Evolutionary conservation across 148 eudicot species (phyloP).

Genomic region (Beta vulgaris): DNA sequence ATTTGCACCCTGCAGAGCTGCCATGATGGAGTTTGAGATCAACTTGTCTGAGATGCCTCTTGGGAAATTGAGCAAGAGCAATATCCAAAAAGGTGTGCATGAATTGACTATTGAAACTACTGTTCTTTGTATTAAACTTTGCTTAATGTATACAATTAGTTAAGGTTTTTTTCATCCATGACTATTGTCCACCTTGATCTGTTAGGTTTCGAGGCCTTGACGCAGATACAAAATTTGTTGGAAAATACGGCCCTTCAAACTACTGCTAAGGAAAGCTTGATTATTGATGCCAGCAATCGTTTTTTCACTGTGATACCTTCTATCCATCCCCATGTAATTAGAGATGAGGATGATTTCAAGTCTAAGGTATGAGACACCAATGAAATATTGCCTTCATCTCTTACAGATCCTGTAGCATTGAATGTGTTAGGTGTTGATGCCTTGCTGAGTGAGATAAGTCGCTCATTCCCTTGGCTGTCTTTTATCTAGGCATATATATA

Average conservation of each 20-base stretch:
- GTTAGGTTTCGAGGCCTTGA: constrained; percentile 95
- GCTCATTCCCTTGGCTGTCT: neutral
- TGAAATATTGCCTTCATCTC: neutral
- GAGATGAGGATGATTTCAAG: constrained; percentile 90
- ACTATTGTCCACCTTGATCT: constrained; percentile 14
- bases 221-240: constrained; percentile 78
- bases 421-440: neutral
- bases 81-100: constrained; percentile 76
- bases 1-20: constrained; percentile 56
- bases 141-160: neutral
- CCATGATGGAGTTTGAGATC: constrained; percentile 97
- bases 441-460: neutral
- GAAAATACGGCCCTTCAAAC: constrained; percentile 41
- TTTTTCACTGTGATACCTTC: constrained; percentile 98
- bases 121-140: neutral
- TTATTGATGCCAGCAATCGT: constrained; percentile 94
- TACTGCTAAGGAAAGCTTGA: constrained; percentile 60
- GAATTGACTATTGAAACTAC: constrained; percentile 2
- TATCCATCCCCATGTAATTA: constrained; percentile 90
- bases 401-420: neutral
- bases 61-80: constrained; percentile 90
- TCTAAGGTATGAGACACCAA: constrained; percentile 55
- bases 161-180: neutral
- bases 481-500: neutral
- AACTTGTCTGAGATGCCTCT: constrained; percentile 99